These are phyloP conservation scores for Fomes fomentarius DNA, from an alignment of 1,284 basidiomycete species.

Conservation along the genomic window DNA sequence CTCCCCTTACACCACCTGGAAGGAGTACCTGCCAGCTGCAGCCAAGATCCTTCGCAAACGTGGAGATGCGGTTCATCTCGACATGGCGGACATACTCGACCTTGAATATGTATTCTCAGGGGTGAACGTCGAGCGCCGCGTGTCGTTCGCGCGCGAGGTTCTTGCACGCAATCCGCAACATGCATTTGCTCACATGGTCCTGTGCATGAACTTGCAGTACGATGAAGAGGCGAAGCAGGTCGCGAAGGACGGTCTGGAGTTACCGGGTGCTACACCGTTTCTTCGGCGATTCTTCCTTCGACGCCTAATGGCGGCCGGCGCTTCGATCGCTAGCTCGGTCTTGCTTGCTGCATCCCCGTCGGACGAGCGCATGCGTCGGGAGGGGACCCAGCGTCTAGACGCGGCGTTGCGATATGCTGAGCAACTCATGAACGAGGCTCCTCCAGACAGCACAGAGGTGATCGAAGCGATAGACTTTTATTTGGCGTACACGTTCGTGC, in stretches of 20 bases:
- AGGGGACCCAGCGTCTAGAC: background rate
- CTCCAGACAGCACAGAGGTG: background rate
- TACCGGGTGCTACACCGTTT: background rate
- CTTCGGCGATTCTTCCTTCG: background rate
- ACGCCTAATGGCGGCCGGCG: background rate
- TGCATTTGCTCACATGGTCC: background rate
- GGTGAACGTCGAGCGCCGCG: background rate
- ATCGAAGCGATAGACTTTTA: background rate
- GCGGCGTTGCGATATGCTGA: background rate
- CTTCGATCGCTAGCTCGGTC: background rate
- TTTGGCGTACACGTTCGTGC: background rate
- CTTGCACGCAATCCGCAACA: background rate
- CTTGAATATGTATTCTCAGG: background rate
- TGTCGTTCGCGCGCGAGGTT: background rate
- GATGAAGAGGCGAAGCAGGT: background rate
- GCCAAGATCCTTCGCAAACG: background rate
- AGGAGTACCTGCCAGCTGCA: background rate
- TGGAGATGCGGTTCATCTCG: background rate
- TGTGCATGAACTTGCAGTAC: background rate
- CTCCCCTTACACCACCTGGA: background rate
- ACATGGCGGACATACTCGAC: background rate
- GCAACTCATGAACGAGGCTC: background rate
- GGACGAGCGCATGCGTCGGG: background rate
- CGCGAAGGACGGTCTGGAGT: background rate
- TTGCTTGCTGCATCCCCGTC: background rate